Base-by-base conservation (phyloP, 2,329 filamentous ascomycete species). In the Chaetothyriales sp. region DNA sequence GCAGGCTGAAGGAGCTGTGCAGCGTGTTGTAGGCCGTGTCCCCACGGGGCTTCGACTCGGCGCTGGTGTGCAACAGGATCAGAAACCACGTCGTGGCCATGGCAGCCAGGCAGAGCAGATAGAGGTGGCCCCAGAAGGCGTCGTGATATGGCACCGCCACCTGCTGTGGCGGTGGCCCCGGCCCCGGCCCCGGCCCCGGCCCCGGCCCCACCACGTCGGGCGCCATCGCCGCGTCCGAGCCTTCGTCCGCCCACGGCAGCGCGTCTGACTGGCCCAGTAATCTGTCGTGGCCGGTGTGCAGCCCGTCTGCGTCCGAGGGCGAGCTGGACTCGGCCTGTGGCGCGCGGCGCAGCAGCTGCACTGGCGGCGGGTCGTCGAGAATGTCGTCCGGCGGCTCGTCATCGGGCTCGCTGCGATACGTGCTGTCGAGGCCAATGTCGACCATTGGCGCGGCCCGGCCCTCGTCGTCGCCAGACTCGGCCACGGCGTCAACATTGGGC, bases 11-110 rank as follows among this genome's bases (percentile, higher is more conserved):
- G 0, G 89, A 95, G 48, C 82, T 81, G 60, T 86, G 83, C 37
- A 98, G 71, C 4, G 87, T 89, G 13, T 85, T 88, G 67, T 98
- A 98, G 53, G 98, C 88, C 1, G 90, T 95, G 67, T 98, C 92
- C 13, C 89, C 90, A 54, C 77, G 77, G 63, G 85, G 85, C 51
- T 75, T 75, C 50, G 72, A 72, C 4, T 85, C 83, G 0, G 82
- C 73, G 18, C 85, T 81, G 1, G 90, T 97, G 64, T 97, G 88
- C 43, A 98, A 76, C 73, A 86, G 94, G 20, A 95, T 85, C 13
- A 98, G 76, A 57, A 95, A 82, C 62, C 89, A 94, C 0, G 89
- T 90, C 10, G 90, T 86, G 62, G 97, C 79, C 63, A 97, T 78
- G 43, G 84, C 85, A 46, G 86, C 89, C 50, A 94, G 71, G 33